These are phyloP conservation scores for Plasmodium billcollinsi DNA, from an alignment of 169 alveolate species.

Conservation along the genomic window DNA sequence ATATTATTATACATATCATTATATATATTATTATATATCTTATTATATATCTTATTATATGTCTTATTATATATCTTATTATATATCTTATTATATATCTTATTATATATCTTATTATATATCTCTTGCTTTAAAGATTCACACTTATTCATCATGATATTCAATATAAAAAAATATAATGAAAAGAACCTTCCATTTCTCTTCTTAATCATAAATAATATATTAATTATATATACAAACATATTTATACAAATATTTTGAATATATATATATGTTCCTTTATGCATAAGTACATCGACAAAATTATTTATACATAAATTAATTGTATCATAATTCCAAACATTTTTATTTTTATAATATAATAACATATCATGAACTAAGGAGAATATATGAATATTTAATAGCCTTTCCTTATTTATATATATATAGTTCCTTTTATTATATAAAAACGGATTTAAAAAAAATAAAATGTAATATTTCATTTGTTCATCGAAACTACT, in stretches of 20 bases:
- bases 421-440: neutral
- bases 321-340: slow-evolving; percentile 52
- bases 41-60: no score
- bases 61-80: no score
- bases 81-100: no score
- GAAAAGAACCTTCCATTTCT: slow-evolving; percentile 20
- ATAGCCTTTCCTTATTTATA: slow-evolving; percentile 5
- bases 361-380: slow-evolving; percentile 52
- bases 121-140: slow-evolving; percentile 56
- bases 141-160: slow-evolving; percentile 49
- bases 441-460: slow-evolving; percentile 49
- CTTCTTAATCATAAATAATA: slow-evolving; percentile 37
- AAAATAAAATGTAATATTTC: slow-evolving; percentile 43
- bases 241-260: slow-evolving; percentile 61
- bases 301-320: slow-evolving; percentile 46
- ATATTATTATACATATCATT: no score
- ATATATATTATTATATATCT: no score
- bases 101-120: slow-evolving; percentile 9
- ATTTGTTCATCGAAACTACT: slow-evolving; percentile 42
- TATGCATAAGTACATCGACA: slow-evolving; percentile 28
- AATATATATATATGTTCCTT: slow-evolving; percentile 26
- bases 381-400: slow-evolving; percentile 30
- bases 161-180: slow-evolving; percentile 49
- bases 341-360: slow-evolving; percentile 59
- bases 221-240: slow-evolving; percentile 29